These are phyloP conservation scores for Fusarium abutilonis DNA, from an alignment of 2,329 filamentous ascomycete species.

Conservation along the genomic window DNA sequence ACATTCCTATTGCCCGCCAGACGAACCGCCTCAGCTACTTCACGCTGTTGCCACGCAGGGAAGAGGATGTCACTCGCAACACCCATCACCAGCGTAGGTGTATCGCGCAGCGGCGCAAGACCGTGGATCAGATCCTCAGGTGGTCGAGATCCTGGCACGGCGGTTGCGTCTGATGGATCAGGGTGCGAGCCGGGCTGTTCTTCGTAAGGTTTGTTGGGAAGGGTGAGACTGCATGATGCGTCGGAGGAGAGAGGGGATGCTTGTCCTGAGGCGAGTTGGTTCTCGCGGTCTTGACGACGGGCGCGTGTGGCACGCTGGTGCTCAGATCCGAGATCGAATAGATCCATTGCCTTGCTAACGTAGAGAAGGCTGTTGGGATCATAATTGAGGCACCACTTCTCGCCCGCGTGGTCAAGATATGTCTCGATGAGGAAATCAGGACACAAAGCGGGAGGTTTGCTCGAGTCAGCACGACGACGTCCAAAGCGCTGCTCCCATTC, in stretches of 20 bases:
- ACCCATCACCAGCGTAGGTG: slow-evolving; percentile 87
- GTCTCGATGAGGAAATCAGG: slow-evolving; percentile 98
- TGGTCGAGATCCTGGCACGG: slow-evolving; percentile 59
- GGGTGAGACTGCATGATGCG: slow-evolving; percentile 75
- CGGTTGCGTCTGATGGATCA: slow-evolving; percentile 46
- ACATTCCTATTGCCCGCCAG: slow-evolving; percentile 82
- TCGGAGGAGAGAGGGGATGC: slow-evolving; percentile 55
- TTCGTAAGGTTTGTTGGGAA: slow-evolving; percentile 85
- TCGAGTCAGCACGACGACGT: slow-evolving; percentile 83
- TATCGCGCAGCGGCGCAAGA: slow-evolving; percentile 75
- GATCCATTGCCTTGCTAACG: slow-evolving; percentile 98
- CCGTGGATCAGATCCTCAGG: slow-evolving; percentile 84
- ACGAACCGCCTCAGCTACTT: slow-evolving; percentile 86
- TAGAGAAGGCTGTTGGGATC: slow-evolving; percentile 96
- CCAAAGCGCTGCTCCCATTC: slow-evolving; percentile 98
- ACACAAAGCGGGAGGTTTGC: slow-evolving; percentile 90
- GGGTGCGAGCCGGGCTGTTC: slow-evolving; percentile 72
- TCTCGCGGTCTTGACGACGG: slow-evolving; percentile 69
- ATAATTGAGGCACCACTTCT: slow-evolving; percentile 97
- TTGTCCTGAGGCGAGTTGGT: slow-evolving; percentile 65
- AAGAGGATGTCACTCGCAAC: slow-evolving; percentile 97
- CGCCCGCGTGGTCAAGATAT: slow-evolving; percentile 95
- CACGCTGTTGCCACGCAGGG: slow-evolving; percentile 96
- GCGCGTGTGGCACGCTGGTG: slow-evolving; percentile 71
- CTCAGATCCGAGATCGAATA: slow-evolving; percentile 86